A percentile compares a stretch with the other conserved stretches of the same genome.
These are phyloP conservation scores for Rehmannia glutinosa DNA, from an alignment of 257 asterid species.

Conservation along the genomic window DNA sequence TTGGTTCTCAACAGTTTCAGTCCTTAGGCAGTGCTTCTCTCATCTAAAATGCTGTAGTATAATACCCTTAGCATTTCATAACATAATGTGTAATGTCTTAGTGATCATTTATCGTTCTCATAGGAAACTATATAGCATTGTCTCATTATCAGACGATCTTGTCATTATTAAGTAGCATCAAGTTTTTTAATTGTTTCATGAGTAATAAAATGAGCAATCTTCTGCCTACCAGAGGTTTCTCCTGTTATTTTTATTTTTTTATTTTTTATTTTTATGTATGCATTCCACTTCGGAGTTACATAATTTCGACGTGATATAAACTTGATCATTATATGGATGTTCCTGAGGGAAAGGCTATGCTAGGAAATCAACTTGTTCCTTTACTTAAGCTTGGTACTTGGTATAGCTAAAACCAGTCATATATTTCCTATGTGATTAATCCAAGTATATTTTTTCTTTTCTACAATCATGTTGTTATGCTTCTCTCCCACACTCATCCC, in stretches of 20 bases:
- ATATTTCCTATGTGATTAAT: background rate
- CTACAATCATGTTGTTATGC: background rate
- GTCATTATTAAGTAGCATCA: no score
- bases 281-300: no score
- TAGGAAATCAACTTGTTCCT: background rate
- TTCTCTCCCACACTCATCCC: conserved; percentile 2
- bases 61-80: background rate
- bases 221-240: no score
- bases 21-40: background rate
- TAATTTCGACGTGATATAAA: no score
- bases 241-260: no score
- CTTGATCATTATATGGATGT: background rate
- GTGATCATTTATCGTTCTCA: no score
- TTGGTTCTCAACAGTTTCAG: background rate
- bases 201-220: no score
- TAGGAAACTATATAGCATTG: no score
- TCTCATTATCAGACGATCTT: no score
- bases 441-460: background rate
- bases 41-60: background rate
- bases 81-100: background rate
- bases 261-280: no score
- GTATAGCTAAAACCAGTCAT: background rate
- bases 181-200: no score
- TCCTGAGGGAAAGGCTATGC: background rate
- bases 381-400: background rate